Conservation (phyloP, 768 basidiomycete species). For the Kwoniella europaea region DNA sequence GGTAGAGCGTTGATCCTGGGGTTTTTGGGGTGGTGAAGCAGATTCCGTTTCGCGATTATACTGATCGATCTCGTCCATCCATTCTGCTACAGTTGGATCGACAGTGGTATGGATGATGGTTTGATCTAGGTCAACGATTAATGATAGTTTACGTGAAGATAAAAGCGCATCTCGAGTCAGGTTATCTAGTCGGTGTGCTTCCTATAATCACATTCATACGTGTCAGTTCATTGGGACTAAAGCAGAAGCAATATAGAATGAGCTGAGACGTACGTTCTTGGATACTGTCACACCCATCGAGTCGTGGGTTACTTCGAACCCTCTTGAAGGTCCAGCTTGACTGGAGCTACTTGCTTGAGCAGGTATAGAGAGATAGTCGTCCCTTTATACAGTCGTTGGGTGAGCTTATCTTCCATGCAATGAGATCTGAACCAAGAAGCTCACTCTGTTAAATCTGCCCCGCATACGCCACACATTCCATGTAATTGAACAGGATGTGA, state of each 20-base stretch:
- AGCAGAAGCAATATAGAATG: background rate
- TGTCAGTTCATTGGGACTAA: too few species aligned
- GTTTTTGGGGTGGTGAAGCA: background rate
- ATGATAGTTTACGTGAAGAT: conserved; percentile 75
- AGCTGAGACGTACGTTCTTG: conserved; percentile 57
- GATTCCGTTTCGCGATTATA: conserved; percentile 4
- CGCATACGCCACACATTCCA: conserved; percentile 91
- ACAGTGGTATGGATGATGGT: conserved; percentile 98
- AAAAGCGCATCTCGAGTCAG: conserved; percentile 81
- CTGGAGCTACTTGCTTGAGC: conserved; percentile 10
- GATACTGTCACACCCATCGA: conserved; percentile 90
- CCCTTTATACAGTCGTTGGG: conserved; percentile 23
- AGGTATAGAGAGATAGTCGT: conserved; percentile 50
- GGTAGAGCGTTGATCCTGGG: conserved; percentile 2
- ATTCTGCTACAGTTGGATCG: conserved; percentile 97
- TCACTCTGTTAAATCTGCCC: conserved; percentile 78
- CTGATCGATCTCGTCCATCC: conserved; percentile 68
- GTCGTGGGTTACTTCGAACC: conserved; percentile 78
- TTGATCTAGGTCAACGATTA: conserved; percentile 98
- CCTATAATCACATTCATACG: conserved; percentile 53
- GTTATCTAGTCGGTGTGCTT: conserved; percentile 85
- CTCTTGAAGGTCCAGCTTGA: conserved; percentile 41
- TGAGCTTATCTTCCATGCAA: background rate
- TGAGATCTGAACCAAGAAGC: conserved; percentile 4
- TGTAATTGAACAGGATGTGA: conserved; percentile 91